These are phyloP conservation scores for Aspergillus ostianus DNA, from an alignment of 495 filamentous ascomycete genomes.

Conservation along the genomic window DNA sequence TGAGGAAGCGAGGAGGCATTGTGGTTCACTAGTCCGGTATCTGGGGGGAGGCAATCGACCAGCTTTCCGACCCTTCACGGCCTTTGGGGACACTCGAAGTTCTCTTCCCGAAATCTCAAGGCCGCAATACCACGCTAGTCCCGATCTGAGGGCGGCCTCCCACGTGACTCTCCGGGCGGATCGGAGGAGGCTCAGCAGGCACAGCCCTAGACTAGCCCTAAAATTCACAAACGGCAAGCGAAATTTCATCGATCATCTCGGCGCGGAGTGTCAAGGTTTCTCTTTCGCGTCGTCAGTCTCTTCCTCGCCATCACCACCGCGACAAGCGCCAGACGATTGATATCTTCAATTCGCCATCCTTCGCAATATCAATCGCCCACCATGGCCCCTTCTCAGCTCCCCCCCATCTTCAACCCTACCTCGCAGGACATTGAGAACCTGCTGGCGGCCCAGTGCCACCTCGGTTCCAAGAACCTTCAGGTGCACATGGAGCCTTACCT, in stretches of 20 bases:
- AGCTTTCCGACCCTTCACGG: constrained; percentile 15
- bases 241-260: constrained; percentile 32
- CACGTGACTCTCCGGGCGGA: constrained; percentile 21
- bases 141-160: constrained; percentile 1
- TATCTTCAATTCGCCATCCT: constrained; percentile 49
- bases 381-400: constrained; percentile 93
- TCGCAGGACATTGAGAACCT: constrained; percentile 97
- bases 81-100: constrained; percentile 1
- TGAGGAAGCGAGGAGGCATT: constrained; percentile 76
- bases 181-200: constrained; percentile 9
- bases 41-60: constrained; percentile 2
- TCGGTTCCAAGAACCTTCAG: constrained; percentile 98
- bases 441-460: constrained; percentile 91
- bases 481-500: constrained; percentile 99
- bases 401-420: constrained; percentile 83
- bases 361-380: constrained; percentile 59
- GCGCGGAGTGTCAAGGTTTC: constrained; percentile 33
- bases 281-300: constrained; percentile 30
- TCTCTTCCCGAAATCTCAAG: constrained; percentile 32
- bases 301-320: constrained; percentile 39
- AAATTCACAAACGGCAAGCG: constrained; percentile 44
- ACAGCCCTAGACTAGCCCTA: constrained; percentile 40
- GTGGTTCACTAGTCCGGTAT: constrained; percentile 18
- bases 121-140: constrained; percentile 29
- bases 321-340: constrained; percentile 55